A percentile compares a stretch with the other conserved stretches of the same genome.
Evolutionary conservation across 768 basidiomycete species (phyloP).

Genomic region (Lentinula raphanica): DNA sequence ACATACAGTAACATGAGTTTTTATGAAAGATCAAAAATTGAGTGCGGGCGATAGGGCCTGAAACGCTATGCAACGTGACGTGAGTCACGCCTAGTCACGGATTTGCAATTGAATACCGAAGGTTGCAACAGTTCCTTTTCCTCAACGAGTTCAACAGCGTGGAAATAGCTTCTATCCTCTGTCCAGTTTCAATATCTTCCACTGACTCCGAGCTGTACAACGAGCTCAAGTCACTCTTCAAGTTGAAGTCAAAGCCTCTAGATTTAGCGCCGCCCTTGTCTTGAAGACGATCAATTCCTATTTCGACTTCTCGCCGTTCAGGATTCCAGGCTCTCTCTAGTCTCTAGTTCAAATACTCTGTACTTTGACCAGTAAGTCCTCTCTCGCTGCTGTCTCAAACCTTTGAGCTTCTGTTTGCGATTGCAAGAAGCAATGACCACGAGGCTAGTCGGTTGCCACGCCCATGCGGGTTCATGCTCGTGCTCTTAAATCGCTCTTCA

Average conservation of each 20-base stretch:
- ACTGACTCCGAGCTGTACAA: background rate
- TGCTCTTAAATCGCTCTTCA: background rate
- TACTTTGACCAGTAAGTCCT: background rate
- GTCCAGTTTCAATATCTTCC: constrained; percentile 11
- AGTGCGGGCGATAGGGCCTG: background rate
- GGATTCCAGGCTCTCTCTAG: background rate
- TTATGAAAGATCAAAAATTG: too few species aligned
- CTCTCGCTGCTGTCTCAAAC: background rate
- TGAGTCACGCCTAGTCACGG: background rate
- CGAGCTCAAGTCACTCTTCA: background rate
- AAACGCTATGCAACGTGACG: background rate
- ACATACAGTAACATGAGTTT: too few species aligned
- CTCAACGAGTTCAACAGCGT: constrained; percentile 27
- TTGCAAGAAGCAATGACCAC: constrained; percentile 1
- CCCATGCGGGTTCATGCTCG: constrained; percentile 1
- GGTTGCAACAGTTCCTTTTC: constrained; percentile 13
- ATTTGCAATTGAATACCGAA: background rate
- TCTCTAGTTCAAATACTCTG: background rate
- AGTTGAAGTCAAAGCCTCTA: background rate
- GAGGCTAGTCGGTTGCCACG: constrained; percentile 9
- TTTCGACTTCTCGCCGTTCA: constrained; percentile 12
- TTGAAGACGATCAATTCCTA: constrained; percentile 10
- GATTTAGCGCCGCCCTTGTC: constrained; percentile 8
- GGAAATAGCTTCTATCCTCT: constrained; percentile 19
- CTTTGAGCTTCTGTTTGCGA: background rate